Evolutionary conservation across 768 basidiomycete genomes (phyloP).

Genomic region (Kwoniella dejecticola): DNA sequence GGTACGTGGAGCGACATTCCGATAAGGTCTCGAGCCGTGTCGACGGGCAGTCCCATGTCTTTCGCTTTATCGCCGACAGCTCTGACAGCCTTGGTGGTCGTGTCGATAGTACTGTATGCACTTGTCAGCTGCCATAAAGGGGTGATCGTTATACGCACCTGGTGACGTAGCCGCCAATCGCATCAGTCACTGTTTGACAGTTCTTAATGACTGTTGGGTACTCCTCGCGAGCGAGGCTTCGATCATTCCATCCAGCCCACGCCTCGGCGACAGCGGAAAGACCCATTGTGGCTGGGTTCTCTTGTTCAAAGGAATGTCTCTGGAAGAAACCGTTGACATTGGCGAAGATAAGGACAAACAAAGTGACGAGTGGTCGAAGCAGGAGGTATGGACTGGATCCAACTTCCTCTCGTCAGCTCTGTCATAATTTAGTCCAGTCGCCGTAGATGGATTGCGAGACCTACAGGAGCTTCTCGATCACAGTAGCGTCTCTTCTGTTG

Average conservation of each 20-base stretch:
- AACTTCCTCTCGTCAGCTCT: neutral
- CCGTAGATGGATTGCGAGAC: neutral
- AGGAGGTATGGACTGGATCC: constrained; percentile 28
- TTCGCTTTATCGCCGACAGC: constrained; percentile 7
- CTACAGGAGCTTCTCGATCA: constrained; percentile 32
- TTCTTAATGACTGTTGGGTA: constrained; percentile 18
- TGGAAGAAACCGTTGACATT: constrained; percentile 26
- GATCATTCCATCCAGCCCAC: constrained; percentile 14
- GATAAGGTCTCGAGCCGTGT: constrained; percentile 15
- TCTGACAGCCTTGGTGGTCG: neutral
- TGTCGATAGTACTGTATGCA: neutral
- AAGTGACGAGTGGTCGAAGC: constrained; percentile 29
- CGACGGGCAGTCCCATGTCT: constrained; percentile 14
- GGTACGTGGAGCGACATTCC: constrained; percentile 13
- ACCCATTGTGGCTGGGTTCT: constrained; percentile 14
- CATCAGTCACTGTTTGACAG: constrained; percentile 27
- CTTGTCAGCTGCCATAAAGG: neutral
- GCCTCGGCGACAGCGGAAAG: constrained; percentile 30
- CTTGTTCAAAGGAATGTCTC: constrained; percentile 16
- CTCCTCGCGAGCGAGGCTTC: constrained; percentile 10
- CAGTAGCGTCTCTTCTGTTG: constrained; percentile 10
- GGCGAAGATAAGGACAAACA: constrained; percentile 25
- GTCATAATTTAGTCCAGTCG: neutral
- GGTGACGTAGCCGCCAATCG: constrained; percentile 11
- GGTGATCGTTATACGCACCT: constrained; percentile 7